Base-by-base conservation (phyloP, 441 rosid genomes). In the Mallotus japonicus region DNA sequence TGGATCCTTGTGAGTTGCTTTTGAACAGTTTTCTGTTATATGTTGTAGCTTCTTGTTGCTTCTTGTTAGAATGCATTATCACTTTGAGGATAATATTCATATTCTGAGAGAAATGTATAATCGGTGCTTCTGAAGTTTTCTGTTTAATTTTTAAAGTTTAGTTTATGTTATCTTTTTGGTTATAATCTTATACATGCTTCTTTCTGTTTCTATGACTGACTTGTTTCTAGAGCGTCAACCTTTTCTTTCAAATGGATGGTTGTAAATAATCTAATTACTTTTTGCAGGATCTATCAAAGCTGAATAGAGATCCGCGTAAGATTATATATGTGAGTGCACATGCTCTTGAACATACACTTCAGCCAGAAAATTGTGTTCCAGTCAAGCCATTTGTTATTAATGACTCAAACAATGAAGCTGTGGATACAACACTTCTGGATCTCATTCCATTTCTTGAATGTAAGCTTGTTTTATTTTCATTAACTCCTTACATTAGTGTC, bases 401-500 rank as follows among this genome's bases (percentile, higher is more conserved):
- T 60, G 79, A 80, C 7, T 77, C 74, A 55, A 73, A 67, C 16
- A 68, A 87, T 63, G 14, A 65, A 22, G 87, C 84, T 56, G 62
- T 76, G 8, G 99, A 95, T 80, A 91, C 98, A 0, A 87, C 91
- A 64, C 98, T 95, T 72, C 54, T 95, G 74, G 99, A 95, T 77
- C 97, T 95, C 60, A 91, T 95, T 83, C 99, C 99, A 5, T 95
- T 95, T 79, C 98, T 95, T 68, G 99, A 95, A 80, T 95, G 99
- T 92, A 81, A 86, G 93, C 75, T 44, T 61, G 69, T 53, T 66
- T 10, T 49, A 13, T 61, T 14, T 58, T n/a, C 55, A 24, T 73
- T 47, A n/a, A 50, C 8, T 19, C 49, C 56, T 12, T 19, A 3
- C 8, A 1, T 56, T 6, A 67, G 17, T 17, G 28, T 56, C 22